Conservation (phyloP, 257 asterid species). For the Mentha longifolia region DNA sequence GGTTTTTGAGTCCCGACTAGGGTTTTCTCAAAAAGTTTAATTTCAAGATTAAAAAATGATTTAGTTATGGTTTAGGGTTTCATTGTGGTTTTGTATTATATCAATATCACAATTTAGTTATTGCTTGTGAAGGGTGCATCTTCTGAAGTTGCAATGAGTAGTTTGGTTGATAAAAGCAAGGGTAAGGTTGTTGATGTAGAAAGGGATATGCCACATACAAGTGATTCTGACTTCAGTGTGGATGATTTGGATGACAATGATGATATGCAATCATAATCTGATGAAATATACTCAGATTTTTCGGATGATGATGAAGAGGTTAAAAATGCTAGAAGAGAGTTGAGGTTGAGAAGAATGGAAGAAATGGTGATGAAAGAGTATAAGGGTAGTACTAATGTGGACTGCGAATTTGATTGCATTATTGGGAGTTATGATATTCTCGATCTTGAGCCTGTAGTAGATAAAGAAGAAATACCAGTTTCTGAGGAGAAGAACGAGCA, state of each 20-base stretch:
- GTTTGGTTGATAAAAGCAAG: too few species aligned
- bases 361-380: neutral
- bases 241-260: neutral
- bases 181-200: neutral
- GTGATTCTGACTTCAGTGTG: neutral
- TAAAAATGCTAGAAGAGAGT: neutral
- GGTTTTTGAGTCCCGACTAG: too few species aligned
- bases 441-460: neutral
- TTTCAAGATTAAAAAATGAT: too few species aligned
- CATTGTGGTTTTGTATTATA: too few species aligned
- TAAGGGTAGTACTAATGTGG: too few species aligned
- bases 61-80: too few species aligned
- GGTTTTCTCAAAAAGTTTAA: too few species aligned
- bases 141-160: too few species aligned
- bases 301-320: neutral
- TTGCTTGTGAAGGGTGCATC: too few species aligned
- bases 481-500: neutral
- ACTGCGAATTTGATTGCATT: too few species aligned
- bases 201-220: neutral
- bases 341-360: neutral
- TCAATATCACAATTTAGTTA: too few species aligned
- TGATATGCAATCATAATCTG: neutral
- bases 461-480: neutral
- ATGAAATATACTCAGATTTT: neutral
- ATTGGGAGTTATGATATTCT: neutral